Evolutionary conservation across 768 basidiomycete genomes (phyloP).

Genomic region (Tubosaeta sp.): DNA sequence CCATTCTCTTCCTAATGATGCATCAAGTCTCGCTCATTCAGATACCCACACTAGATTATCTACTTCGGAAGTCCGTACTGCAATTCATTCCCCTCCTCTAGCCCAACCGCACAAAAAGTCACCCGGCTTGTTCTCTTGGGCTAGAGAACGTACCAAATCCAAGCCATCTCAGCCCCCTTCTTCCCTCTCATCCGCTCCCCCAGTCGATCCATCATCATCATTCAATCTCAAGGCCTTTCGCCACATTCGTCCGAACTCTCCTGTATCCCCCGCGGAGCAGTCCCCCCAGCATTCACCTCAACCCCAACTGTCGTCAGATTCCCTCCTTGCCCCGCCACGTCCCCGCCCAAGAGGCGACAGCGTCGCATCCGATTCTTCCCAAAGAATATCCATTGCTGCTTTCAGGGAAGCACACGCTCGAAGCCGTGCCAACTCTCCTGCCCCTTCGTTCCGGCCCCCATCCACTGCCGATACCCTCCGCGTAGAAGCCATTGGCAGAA

Average conservation of each 20-base stretch:
- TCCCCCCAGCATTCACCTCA: constrained; percentile 23
- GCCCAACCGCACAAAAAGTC: constrained; percentile 30
- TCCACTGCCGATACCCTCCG: constrained; percentile 31
- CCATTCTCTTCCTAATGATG: constrained; percentile 53
- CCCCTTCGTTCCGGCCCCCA: constrained; percentile 44
- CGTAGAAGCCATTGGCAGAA: constrained; percentile 19
- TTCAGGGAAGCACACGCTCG: constrained; percentile 76
- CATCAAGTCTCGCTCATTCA: constrained; percentile 15
- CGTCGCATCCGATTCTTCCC: constrained; percentile 58
- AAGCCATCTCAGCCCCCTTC: constrained; percentile 25
- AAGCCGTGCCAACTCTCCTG: constrained; percentile 56
- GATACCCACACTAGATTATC: constrained; percentile 21
- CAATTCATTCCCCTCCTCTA: constrained; percentile 6
- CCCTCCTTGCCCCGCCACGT: constrained; percentile 34
- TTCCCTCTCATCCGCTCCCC: constrained; percentile 15
- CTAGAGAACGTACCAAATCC: constrained; percentile 36
- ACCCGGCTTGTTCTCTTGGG: constrained; percentile 33
- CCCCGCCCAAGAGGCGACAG: constrained; percentile 56
- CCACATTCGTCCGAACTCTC: constrained; percentile 52
- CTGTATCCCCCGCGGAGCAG: constrained; percentile 19
- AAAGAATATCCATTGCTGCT: constrained; percentile 76
- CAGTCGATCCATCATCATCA: constrained; percentile 32
- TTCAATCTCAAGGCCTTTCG: constrained; percentile 76
- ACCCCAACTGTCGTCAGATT: neutral
- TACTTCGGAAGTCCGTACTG: constrained; percentile 8